Conservation (phyloP, 306 rosid genomes). For the Rubus idaeus region DNA sequence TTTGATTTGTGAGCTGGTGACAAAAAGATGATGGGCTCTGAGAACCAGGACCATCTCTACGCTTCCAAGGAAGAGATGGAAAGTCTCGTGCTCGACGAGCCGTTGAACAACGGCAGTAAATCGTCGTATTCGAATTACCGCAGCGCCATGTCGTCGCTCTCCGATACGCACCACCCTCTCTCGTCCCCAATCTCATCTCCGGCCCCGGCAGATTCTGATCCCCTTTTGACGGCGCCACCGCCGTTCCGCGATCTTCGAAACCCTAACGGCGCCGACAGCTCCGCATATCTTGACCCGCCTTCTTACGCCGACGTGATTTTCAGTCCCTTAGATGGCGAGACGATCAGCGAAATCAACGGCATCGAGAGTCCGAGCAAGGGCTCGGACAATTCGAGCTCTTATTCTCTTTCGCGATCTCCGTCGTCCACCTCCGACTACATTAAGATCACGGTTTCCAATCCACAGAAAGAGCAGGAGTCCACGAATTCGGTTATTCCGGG, state of each 20-base stretch:
- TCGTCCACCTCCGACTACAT: conserved; percentile 54
- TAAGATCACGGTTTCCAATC: conserved; percentile 72
- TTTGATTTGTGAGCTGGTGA: neutral
- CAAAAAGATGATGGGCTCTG: conserved; percentile 84
- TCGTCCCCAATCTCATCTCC: conserved; percentile 23
- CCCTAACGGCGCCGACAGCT: conserved; percentile 43
- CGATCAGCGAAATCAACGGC: conserved; percentile 40
- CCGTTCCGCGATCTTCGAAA: conserved; percentile 32
- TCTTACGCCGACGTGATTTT: conserved; percentile 68
- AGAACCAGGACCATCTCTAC: conserved; percentile 51
- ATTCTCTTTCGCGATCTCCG: conserved; percentile 42
- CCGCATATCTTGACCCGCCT: conserved; percentile 59
- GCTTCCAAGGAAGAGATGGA: conserved; percentile 57
- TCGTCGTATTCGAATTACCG: conserved; percentile 69
- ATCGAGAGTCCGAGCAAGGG: conserved; percentile 52
- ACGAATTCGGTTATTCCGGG: conserved; percentile 83
- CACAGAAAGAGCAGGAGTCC: conserved; percentile 74
- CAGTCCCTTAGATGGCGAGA: conserved; percentile 63
- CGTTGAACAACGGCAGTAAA: conserved; percentile 34
- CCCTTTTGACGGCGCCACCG: conserved; percentile 47
- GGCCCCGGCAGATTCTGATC: conserved; percentile 40
- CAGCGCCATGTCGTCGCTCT: conserved; percentile 63
- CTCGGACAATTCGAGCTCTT: conserved; percentile 39
- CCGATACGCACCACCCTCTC: conserved; percentile 55
- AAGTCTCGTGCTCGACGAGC: conserved; percentile 56